Evolutionary conservation across 768 basidiomycete genomes (phyloP), one percentile per base, ranked within the genome.

Genomic region (Exsudoporus frostii): DNA sequence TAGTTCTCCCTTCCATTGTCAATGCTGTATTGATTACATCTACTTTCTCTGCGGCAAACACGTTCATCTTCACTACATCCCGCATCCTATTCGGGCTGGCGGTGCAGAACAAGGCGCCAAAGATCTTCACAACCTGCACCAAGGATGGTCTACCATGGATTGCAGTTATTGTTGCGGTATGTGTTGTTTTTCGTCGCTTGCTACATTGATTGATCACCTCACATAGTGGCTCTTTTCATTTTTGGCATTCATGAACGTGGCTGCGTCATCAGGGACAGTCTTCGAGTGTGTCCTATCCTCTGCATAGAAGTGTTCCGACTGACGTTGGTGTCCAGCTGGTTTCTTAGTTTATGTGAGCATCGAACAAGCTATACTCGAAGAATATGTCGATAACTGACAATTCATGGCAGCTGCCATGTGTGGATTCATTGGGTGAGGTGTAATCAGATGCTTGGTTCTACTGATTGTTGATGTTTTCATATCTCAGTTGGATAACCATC

Each of bases 21-120:
- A 92, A 92, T 62, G 88, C 81, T 11, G 76, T 74, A 50, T 74
- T 91, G 61, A 80, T 92, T 64, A 81, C 89, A 5, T 80, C 79
- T 57, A 85, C 86, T 4, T 85, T 88, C 74, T 88, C 85, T 25
- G 83, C 87, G 15, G 83, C 80, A 47, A 88, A 85, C 69, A 73
- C 75, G 59, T 86, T 50, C 19, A 2, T 65, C 4, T 65, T 65
- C 24, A 34, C 63, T n/a, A 60, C 74, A 14, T 77, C 75, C 17
- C 76, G 77, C 45, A 68, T 77, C 41, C 59, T 78, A 25, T 78
- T 73, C 48, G 74, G 72, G 20, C 55, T 76, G 62, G 80, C 83
- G 2, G 68, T 79, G 39, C 71, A 76, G 45, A 74, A 74, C 2
- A 75, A 82, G 54, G 81, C 81, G 0, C 83, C 83, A 11, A 67